Evolutionary conservation across 306 rosid species (phyloP), one percentile per base, ranked within the genome.

Genomic region (Casuarina equisetifolia): DNA sequence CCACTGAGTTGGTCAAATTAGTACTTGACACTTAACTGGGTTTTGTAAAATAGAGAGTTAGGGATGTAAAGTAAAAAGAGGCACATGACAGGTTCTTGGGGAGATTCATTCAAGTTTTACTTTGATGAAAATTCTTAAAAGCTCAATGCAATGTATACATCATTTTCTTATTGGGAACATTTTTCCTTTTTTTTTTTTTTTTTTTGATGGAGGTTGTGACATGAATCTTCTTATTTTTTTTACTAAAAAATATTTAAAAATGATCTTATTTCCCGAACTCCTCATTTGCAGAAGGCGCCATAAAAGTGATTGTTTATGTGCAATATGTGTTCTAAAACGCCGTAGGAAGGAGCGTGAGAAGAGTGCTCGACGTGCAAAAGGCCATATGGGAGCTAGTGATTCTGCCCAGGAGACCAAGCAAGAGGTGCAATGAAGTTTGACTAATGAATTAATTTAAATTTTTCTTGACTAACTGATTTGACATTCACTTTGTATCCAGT

Each of bases 301-400:
- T 84, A 95, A 95, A 77, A 89, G 82, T 4, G 97, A 95, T 64
- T 92, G 98, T 79, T 85, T 95, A 82, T 95, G 98, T 85, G 97
- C 98, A 71, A 87, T 95, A 81, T 95, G 97, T 86, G 94, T 95
- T 79, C 79, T 95, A 48, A 92, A 95, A 90, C 90, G 93, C 73
- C 94, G 93, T 68, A 92, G 97, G 85, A 92, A 84, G 87, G 98
- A 95, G 87, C 85, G 96, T n/a, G 97, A 92, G 84, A 93, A 91
- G 82, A 89, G 66, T 82, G 98, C 89, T 66, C 88, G 89, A 76
- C 82, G 86, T 70, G 88, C 88, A 19, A 88, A 86, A 77, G 89
- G 84, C 76, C 88, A 45, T 77, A 78, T 40, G 51, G 93, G 89
- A 75, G 76, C 78, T 12, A 76, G 80, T 73, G 87, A 87, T 76